Evolutionary conservation across 768 basidiomycete species (phyloP), one percentile per base, ranked within the genome.

Genomic region (Ramaria sp.): DNA sequence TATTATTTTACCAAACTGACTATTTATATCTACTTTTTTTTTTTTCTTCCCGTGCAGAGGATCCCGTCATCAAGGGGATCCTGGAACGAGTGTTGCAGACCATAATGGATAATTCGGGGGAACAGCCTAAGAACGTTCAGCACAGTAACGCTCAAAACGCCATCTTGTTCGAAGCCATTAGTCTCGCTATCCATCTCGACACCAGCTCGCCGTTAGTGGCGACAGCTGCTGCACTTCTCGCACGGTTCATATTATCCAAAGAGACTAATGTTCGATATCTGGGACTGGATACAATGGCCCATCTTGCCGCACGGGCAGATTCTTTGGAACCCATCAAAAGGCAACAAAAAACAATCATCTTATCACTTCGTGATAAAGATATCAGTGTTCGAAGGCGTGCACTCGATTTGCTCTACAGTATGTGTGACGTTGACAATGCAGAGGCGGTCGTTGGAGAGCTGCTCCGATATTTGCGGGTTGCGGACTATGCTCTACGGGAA

Each of bases 101-200:
- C 7, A 84, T 92, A 66, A 91, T 98, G 81, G 87, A 86, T 63
- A 93, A 86, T 64, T 83, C 88, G 64, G 71, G 73, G 17, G 94
- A 96, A 65, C 87, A 88, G 9, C 86, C 91, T 11, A 79, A 89
- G 61, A 97, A 98, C 63, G 89, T 97, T 12, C 96, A 99, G 67
- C 96, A 99, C 66, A 97, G 95, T 69, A 99, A 99, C 64, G 96
- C 95, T 10, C 95, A 96, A 66, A 92, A 98, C 66, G 89, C 96
- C 1, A 83, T 99, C n/a, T 78, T 99, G 13, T 99, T 98, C 64
- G 96, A 99, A 71, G 95, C 95, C 20, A 99, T 99, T 65, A 78
- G 91, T 60, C 83, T 98, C 43, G 93, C 93, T 13, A 98, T 99
- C 61, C 96, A 99, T 69, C 69, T 98, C 60, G 93, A 98, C 70